Base-by-base conservation (phyloP, 2,329 filamentous ascomycete species). In the Aspergillus fructus region DNA sequence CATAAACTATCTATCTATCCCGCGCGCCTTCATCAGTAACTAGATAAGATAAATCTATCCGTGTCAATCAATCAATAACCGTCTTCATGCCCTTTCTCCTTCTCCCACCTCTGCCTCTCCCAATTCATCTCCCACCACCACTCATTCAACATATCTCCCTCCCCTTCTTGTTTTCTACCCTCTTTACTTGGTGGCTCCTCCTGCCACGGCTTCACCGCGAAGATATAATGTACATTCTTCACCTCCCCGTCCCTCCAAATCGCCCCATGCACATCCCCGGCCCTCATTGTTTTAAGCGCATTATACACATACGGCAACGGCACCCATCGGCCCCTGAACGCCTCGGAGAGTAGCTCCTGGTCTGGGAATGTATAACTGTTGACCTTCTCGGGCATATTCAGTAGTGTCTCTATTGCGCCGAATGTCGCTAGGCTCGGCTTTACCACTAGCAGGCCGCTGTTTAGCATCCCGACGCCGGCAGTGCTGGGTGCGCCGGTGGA, bases 201-300 rank as follows among this genome's bases (percentile, higher is more conserved):
- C 59, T 87, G 82, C 85, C 85, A 87, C 3, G 85, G 85, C 73
- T 87, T 87, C 33, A 84, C 83, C 50, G 77, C 81, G 55, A 87
- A 66, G 41, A 87, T 82, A 64, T 85, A 87, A 68, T 87, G 85
- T 11, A 87, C 74, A 63, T 86, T 87, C 74, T 86, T 86, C 19
- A 87, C 82, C 63, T 79, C 68, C 17, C 82, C 79, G 60, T 87
- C 84, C 58, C 78, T 73, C 85, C 85, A 87, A 55, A 87, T 86
- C 27, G 76, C 72, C 62, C 81, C 76, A 64, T 86, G 84, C 55
- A 85, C 81, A 83, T 62, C 59, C 62, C 79, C 71, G 72, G 75
- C 78, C 53, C 82, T 71, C 70, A 85, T 58, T 46, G 83, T 84
- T 75, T 84, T 85, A 54, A 85, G 69, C 56, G 82, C 83, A 66